Base-by-base conservation (phyloP, 805 yeast genomes). In the Saccharomyces eubayanus region DNA sequence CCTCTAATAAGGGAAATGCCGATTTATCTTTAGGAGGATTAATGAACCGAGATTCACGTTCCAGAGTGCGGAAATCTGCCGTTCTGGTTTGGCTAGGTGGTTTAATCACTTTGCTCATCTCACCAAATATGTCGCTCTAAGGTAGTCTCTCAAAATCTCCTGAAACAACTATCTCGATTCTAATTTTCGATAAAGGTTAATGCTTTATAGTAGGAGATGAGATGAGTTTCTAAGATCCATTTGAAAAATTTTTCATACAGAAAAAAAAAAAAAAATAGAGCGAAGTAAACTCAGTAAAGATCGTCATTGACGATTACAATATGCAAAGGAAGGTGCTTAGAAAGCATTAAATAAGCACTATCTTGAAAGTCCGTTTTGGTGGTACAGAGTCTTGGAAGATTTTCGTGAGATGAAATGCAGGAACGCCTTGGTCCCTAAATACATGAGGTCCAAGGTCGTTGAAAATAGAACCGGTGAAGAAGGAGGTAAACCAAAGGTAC, bases 11-110 rank as follows among this genome's bases (percentile, higher is more conserved):
- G 14, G 97, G 96, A 64, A 74, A 92, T 6, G 88, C 88, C 30
- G 89, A 77, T 68, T 86, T 80, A 65, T 88, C 96, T 72, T 82
- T 84, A 51, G 97, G 96, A 48, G 99, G 99, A 67, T 88, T 83
- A 62, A 80, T 79, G 74, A 89, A 94, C 61, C 95, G 80, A 57
- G 78, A 68, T 67, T 92, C 97, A 64, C 96, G 83, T 70, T 90
- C 96, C 62, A 94, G 76, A 47, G 99, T 94, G 68, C 69, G 72
- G 65, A 76, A 76, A 53, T 73, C 70, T 28, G 78, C 78, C 12
- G 77, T 74, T 66, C 77, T 72, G 50, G 67, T 53, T 49, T 49
- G 53, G 10, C 53, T 51, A 43, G 65, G 68, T 31, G 63, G 67
- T 53, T 62, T 65, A 28, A 67, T 62, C 29, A 63, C 60, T 54